Base-by-base conservation (phyloP, 2,329 filamentous ascomycete genomes). In the Grosmannia penicillata region DNA sequence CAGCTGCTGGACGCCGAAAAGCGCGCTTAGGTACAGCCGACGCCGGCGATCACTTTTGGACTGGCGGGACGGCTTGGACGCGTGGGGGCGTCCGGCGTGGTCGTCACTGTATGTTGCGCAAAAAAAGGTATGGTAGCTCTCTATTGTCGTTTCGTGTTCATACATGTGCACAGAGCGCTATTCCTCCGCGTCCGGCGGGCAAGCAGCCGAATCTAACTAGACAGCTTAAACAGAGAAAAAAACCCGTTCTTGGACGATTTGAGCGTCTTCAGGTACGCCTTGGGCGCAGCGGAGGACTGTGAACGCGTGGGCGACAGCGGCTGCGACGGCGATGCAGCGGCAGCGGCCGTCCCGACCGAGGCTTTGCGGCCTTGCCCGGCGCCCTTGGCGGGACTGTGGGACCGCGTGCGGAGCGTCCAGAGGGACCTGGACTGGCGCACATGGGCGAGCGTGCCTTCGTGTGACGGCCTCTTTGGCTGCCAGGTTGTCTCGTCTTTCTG, bases 381-480 rank as follows among this genome's bases (percentile, higher is more conserved):
- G 35, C 29, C 32, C 37, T 13, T 41, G n/a, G n/a, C n/a, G n/a
- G n/a, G n/a, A n/a, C n/a, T n/a, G n/a, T n/a, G n/a, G n/a, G n/a
- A n/a, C n/a, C n/a, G n/a, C n/a, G n/a, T n/a, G n/a, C n/a, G n/a
- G 38, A 75, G 49, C 14, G 58, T 59, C 64, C 68, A 70, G 33
- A 62, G 59, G 1, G 68, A 70, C 36, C 68, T 49, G 45, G 58
- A 39, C 39, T 56, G 51, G 5, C 49, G 46, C 14, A 51, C 33
- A 14, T 21, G 31, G 13, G 27, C 33, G 3, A 3, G 11, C 10
- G 21, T 6, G 1, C 11, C 8, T n/a, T 24, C n/a, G 8, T 23
- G 24, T 9, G 48, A 21, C 33, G 39, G 44, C 38, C 25, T 46
- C 23, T 27, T 28, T 38, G 39, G 25, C 37, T 43, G 30, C 43